Evolutionary conservation across 768 basidiomycete genomes (phyloP).

Genomic region (Amanita pallidorosea): DNA sequence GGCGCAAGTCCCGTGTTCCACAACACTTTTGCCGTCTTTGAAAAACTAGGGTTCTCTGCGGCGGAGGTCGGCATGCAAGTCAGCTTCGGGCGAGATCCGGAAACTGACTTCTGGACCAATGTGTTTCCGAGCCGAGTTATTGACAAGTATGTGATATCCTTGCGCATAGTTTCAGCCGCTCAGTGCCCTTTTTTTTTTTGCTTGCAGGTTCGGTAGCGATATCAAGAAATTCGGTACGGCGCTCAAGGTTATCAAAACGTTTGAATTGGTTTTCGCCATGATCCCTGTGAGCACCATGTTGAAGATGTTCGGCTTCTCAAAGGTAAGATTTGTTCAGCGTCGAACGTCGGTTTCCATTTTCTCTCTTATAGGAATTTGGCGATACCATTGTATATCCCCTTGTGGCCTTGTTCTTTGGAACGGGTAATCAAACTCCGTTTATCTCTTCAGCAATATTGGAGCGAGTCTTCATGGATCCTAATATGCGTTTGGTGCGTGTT

Average conservation of each 20-base stretch:
- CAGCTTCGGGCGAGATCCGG: conserved; percentile 19
- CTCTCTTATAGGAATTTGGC: conserved; percentile 14
- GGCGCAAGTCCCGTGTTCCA: conserved; percentile 21
- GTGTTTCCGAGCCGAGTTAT: conserved; percentile 20
- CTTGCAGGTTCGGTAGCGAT: conserved; percentile 15
- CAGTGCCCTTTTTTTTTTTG: no score
- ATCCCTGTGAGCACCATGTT: conserved; percentile 20
- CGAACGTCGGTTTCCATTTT: background rate
- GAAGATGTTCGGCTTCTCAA: conserved; percentile 20
- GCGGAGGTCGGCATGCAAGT: conserved; percentile 21
- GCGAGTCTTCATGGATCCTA: conserved; percentile 23
- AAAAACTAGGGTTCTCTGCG: conserved; percentile 18
- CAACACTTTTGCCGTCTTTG: conserved; percentile 21
- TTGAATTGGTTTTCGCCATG: conserved; percentile 19
- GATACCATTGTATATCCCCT: conserved; percentile 20
- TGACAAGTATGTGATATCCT: conserved; percentile 12
- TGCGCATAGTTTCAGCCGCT: background rate
- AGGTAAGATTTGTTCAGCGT: conserved; percentile 8
- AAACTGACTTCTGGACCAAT: conserved; percentile 20
- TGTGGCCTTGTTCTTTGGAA: conserved; percentile 21
- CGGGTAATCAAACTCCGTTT: conserved; percentile 23
- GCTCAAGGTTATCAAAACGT: conserved; percentile 17
- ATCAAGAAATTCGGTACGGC: conserved; percentile 21
- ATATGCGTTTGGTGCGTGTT: conserved; percentile 19
- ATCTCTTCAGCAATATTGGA: conserved; percentile 21